These are phyloP conservation scores for Pinus albicaulis DNA, from an alignment of 75 land plant genomes.

Conservation along the genomic window DNA sequence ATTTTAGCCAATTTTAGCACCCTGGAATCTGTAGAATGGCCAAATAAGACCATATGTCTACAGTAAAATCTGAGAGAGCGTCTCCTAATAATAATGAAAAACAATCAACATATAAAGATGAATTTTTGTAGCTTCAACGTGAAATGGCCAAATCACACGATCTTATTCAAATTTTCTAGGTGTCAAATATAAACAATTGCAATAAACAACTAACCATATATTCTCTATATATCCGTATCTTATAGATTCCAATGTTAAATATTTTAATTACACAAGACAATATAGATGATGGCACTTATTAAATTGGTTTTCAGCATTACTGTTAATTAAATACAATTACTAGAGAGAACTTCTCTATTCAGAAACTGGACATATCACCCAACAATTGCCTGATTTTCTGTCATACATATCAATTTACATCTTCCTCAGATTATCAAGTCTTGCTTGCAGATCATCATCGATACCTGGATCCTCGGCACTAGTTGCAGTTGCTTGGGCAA, in stretches of 20 bases:
- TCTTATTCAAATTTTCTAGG: neutral
- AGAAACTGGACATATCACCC: neutral
- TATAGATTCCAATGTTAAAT: neutral
- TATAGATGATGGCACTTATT: neutral
- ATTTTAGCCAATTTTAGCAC: too few relatives aligned
- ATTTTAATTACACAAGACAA: neutral
- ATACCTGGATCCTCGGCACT: constrained; percentile 75
- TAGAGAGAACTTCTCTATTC: neutral
- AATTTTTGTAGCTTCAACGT: neutral
- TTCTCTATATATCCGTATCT: neutral
- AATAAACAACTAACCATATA: neutral
- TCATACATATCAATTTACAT: constrained; percentile 49
- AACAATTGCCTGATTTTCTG: neutral
- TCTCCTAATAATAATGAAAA: too few relatives aligned
- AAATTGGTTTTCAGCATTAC: neutral
- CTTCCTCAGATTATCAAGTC: constrained; percentile 85
- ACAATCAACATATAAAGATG: neutral
- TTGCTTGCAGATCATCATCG: constrained; percentile 93
- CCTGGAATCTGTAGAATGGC: too few relatives aligned
- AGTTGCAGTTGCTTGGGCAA: constrained; percentile 74
- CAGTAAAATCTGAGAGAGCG: too few relatives aligned
- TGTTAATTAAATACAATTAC: neutral
- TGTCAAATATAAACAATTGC: neutral
- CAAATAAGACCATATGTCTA: too few relatives aligned
- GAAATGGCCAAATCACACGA: neutral